Evolutionary conservation across 805 yeast genomes (phyloP).

Genomic region (Barnettozyma salicaria): DNA sequence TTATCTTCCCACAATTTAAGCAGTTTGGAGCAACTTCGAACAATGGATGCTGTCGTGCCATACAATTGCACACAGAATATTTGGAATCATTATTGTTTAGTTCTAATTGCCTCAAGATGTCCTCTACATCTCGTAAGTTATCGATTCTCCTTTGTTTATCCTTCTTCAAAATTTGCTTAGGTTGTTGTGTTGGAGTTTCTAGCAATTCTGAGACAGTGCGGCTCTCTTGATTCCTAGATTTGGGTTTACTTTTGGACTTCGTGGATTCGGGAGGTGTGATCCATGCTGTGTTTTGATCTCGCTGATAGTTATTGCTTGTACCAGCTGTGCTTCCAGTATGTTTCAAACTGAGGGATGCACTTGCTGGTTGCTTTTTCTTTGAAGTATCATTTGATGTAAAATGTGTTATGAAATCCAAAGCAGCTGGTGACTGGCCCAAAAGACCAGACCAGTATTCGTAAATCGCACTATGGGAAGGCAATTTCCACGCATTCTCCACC

Average conservation of each 20-base stretch:
- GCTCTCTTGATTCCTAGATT: slow-evolving; percentile 21
- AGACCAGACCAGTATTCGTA: slow-evolving; percentile 48
- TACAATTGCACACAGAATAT: slow-evolving; percentile 60
- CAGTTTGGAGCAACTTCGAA: slow-evolving; percentile 92
- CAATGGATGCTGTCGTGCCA: slow-evolving; percentile 83
- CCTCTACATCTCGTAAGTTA: slow-evolving; percentile 59
- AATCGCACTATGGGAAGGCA: slow-evolving; percentile 43
- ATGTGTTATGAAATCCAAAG: slow-evolving; percentile 40
- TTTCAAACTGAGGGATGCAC: too few species aligned
- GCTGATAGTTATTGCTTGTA: slow-evolving; percentile 9
- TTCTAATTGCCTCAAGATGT: slow-evolving; percentile 51
- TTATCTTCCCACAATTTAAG: slow-evolving; percentile 87
- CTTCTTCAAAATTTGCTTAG: slow-evolving; percentile 31
- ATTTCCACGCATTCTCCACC: slow-evolving; percentile 44
- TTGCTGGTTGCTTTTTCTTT: too few species aligned
- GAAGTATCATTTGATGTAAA: slow-evolving; percentile 31
- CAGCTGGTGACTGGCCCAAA: slow-evolving; percentile 51
- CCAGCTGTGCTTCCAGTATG: too few species aligned
- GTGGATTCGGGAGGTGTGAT: slow-evolving; percentile 5
- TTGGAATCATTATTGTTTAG: slow-evolving; percentile 22
- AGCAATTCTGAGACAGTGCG: slow-evolving; percentile 41
- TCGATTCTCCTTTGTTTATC: slow-evolving; percentile 41
- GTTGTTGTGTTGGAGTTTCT: slow-evolving; percentile 31
- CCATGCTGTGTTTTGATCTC: slow-evolving; percentile 12
- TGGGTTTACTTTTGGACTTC: slow-evolving; percentile 8